Conservation (phyloP, 2,329 filamentous ascomycete genomes). For the Epichloe sibirici region DNA sequence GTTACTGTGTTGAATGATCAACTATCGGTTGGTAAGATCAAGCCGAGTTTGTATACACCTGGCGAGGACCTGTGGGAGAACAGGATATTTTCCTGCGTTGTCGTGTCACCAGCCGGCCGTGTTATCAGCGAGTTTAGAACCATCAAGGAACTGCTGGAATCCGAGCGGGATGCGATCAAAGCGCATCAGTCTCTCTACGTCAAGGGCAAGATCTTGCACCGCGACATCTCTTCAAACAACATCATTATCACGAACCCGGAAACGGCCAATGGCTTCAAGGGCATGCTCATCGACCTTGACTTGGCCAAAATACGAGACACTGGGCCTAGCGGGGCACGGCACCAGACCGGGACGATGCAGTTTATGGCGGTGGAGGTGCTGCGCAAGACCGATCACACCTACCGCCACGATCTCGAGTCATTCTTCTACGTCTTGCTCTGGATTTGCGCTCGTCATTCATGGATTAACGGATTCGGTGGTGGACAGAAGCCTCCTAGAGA, state of each 20-base stretch:
- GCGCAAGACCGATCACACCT: slow-evolving; percentile 13
- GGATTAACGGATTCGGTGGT: slow-evolving; percentile 1
- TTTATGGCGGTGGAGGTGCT: slow-evolving; percentile 25
- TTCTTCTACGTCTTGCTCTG: slow-evolving; percentile 6
- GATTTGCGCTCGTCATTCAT: slow-evolving; percentile 9
- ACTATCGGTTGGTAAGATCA: slow-evolving; percentile 1
- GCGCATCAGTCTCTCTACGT: slow-evolving; percentile 2
- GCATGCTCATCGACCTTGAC: slow-evolving; percentile 13
- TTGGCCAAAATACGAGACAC: slow-evolving; percentile 8
- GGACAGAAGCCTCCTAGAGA: neutral
- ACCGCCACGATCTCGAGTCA: no score
- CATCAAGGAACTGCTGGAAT: neutral
- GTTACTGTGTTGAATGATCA: no score
- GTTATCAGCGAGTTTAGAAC: slow-evolving; percentile 3
- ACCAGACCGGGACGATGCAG: slow-evolving; percentile 18
- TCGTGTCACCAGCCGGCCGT: slow-evolving; percentile 5
- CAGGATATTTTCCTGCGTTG: slow-evolving; percentile 1
- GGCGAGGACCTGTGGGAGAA: slow-evolving; percentile 8
- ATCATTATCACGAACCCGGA: slow-evolving; percentile 1
- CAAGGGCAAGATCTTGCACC: neutral
- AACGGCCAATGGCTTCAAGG: slow-evolving; percentile 11
- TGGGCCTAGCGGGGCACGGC: slow-evolving; percentile 12
- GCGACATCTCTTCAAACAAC: neutral
- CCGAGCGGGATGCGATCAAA: slow-evolving; percentile 4
- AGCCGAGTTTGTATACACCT: slow-evolving; percentile 5